Percentiles rank a stretch among this genome's conserved stretches.
phyloP scores from a whole-genome alignment of 129 eudicot species.

The Lactuca sativa region DNA sequence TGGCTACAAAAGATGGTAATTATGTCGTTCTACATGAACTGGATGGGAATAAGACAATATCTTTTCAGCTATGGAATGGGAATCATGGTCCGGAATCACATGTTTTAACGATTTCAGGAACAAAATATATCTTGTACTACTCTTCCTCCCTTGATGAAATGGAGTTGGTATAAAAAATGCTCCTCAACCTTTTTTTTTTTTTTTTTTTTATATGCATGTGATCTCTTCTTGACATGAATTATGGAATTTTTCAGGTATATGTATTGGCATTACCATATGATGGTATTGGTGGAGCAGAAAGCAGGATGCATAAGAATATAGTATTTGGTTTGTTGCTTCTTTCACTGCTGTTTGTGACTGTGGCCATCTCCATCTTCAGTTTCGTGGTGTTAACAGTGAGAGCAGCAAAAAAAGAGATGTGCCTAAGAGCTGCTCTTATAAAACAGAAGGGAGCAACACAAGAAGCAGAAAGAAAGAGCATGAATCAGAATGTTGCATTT shows the following conservation, averaged over 20 bases:
- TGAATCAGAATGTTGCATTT: conserved; percentile 57
- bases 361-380: conserved; percentile 8
- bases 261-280: conserved; percentile 47
- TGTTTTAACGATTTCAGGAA: conserved; percentile 28
- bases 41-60: conserved; percentile 21
- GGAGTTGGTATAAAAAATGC: conserved; percentile 36
- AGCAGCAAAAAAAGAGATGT: conserved; percentile 46
- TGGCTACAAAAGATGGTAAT: conserved; percentile 51
- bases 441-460: conserved; percentile 61
- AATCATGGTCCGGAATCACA: conserved; percentile 21
- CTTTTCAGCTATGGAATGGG: conserved; percentile 20
- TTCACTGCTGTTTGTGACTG: conserved; percentile 15
- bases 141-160: conserved; percentile 46
- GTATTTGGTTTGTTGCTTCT: conserved; percentile 30
- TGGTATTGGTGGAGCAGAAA: conserved; percentile 12
- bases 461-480: conserved; percentile 60
- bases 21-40: conserved; percentile 16
- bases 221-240: neutral
- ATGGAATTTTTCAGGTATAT: conserved; percentile 39
- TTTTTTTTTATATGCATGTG: neutral
- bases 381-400: conserved; percentile 29
- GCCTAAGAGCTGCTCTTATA: conserved; percentile 45
- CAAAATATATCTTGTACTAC: conserved; percentile 37
- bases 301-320: conserved; percentile 33
- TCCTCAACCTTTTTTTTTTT: neutral